Conservation (phyloP, 768 basidiomycete species). For the Trametes gibbosa region DNA sequence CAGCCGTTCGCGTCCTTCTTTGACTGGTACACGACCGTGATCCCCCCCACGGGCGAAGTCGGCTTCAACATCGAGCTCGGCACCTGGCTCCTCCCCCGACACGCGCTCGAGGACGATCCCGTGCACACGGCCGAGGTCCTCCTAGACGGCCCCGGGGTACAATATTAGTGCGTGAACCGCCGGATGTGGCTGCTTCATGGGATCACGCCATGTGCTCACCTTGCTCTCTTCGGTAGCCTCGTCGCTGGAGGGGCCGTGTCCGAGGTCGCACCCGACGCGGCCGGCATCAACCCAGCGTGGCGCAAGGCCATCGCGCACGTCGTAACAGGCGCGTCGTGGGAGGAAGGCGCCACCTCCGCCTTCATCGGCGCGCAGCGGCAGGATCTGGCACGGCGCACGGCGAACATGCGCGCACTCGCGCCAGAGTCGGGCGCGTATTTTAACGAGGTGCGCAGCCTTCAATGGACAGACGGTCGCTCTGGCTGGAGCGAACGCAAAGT, state of each 20-base stretch:
- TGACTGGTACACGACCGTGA: conserved; percentile 13
- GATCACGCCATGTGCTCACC: neutral
- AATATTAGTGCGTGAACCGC: neutral
- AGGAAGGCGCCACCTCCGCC: conserved; percentile 15
- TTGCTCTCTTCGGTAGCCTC: conserved; percentile 28
- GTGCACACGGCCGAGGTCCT: conserved; percentile 16
- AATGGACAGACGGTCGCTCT: too few species aligned
- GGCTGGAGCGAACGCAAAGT: too few species aligned
- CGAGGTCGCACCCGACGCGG: conserved; percentile 34
- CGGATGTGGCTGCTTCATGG: neutral
- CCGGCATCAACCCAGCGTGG: conserved; percentile 49
- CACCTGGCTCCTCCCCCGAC: conserved; percentile 24
- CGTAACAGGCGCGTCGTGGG: conserved; percentile 22
- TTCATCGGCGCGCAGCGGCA: conserved; percentile 22
- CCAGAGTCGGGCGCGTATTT: conserved; percentile 42
- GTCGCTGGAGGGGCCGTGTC: conserved; percentile 46
- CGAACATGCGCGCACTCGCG: conserved; percentile 32
- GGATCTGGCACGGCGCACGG: conserved; percentile 20
- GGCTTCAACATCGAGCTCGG: conserved; percentile 15
- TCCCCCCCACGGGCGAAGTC: conserved; percentile 3
- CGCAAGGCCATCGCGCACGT: conserved; percentile 39
- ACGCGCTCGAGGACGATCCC: conserved; percentile 19
- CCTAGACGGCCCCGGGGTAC: neutral
- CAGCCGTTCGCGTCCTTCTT: conserved; percentile 21
- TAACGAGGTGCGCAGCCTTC: conserved; percentile 50